phyloP scores from a whole-genome alignment of 1,139 yeast species.

The Hyphopichia fennica region DNA sequence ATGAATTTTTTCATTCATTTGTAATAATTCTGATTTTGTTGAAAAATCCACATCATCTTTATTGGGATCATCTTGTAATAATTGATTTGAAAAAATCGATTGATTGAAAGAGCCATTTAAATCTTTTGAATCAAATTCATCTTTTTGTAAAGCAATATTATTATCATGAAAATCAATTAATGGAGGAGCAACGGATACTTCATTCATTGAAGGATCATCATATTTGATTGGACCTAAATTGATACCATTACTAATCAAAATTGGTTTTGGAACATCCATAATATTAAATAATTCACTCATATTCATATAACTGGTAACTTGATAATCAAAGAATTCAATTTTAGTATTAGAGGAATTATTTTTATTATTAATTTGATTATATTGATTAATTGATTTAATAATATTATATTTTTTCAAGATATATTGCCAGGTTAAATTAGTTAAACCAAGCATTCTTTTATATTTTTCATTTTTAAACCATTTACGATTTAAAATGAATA shows the following conservation, averaged over 20 bases:
- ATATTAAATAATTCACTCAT: conserved; percentile 42
- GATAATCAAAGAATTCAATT: conserved; percentile 42
- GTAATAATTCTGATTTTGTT: conserved; percentile 24
- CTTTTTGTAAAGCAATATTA: neutral
- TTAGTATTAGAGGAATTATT: conserved; percentile 14
- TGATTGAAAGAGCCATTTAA: neutral
- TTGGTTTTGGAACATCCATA: conserved; percentile 48
- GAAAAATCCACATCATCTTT: conserved; percentile 4
- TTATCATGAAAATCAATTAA: conserved; percentile 8
- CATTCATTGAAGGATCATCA: conserved; percentile 3
- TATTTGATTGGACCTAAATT: conserved; percentile 4
- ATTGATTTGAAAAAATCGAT: conserved; percentile 3
- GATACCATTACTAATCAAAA: conserved; percentile 2
- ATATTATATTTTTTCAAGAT: conserved; percentile 39
- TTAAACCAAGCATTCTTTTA: conserved; percentile 44
- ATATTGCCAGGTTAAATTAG: conserved; percentile 47
- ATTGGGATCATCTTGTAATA: conserved; percentile 5
- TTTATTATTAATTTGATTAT: conserved; percentile 19
- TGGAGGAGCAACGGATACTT: conserved; percentile 1
- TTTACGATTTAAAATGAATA: conserved; percentile 43
- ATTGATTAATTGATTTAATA: conserved; percentile 30
- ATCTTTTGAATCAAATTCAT: conserved; percentile 1
- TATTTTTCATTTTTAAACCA: conserved; percentile 51
- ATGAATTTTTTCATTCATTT: conserved; percentile 39
- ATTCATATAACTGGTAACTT: conserved; percentile 39